Percentiles rank a stretch among this genome's conserved stretches.
Conservation (phyloP, 176 grass and related monocot species). For the Zizania latifolia region DNA sequence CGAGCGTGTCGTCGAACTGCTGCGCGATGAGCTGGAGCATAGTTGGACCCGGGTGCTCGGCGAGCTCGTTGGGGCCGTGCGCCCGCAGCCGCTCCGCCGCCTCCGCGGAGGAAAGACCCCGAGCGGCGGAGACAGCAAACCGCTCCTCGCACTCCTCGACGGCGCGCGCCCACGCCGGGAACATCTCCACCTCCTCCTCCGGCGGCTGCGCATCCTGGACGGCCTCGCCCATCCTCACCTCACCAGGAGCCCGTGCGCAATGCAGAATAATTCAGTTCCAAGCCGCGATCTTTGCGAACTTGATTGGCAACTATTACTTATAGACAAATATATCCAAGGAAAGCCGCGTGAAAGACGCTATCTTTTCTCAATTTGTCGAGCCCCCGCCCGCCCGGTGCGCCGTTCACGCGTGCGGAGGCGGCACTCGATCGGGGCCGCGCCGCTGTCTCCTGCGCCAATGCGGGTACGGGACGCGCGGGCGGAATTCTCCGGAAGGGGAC, state of each 20-base stretch:
- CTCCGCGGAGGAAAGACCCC: constrained; percentile 40
- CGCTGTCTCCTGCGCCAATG: too few relatives aligned
- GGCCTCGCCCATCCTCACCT: constrained; percentile 56
- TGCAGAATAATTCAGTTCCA: not conserved
- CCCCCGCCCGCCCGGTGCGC: too few relatives aligned
- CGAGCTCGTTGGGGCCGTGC: constrained; percentile 65
- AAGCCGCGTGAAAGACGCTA: not conserved
- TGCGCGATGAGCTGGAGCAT: constrained; percentile 52
- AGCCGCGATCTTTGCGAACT: not conserved
- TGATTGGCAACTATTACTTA: too few relatives aligned
- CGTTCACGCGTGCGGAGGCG: not conserved
- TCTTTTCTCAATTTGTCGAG: too few relatives aligned
- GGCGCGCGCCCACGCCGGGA: constrained; percentile 77
- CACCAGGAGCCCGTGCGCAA: too few relatives aligned
- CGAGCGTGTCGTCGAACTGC: constrained; percentile 90
- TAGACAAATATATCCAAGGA: not conserved
- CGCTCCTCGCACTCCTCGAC: constrained; percentile 54
- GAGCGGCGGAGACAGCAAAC: not conserved
- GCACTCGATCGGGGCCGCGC: not conserved
- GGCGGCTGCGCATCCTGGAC: constrained; percentile 20
- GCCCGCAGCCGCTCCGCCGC: constrained; percentile 25
- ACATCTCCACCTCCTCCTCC: not conserved
- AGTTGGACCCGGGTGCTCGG: constrained; percentile 69
- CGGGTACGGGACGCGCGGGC: too few relatives aligned
- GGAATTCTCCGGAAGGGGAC: too few relatives aligned